Evolutionary conservation across 768 basidiomycete species (phyloP), one percentile per base, ranked within the genome.

Genomic region (Macrolepiota dolichaula): DNA sequence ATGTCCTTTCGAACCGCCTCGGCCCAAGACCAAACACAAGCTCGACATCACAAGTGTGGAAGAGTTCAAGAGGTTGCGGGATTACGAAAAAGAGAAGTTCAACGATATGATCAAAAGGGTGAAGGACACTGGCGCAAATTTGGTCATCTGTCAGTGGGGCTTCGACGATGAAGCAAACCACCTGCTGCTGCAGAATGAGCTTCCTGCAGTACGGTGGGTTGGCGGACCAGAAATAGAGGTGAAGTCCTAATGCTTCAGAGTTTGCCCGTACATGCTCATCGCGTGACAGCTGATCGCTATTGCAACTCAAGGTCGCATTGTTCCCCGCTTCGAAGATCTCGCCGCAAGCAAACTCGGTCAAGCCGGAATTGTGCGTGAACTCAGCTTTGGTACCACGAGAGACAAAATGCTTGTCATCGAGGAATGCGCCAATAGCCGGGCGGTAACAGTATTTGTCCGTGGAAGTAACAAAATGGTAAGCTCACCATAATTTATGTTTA

Each of bases 371-470:
- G 96, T 99, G 6, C 86, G 96, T 36, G 96, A 99, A 76, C 73
- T 99, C 58, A 85, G 92, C 6, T 99, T 99, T 74, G 97, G 97
- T 52, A 99, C 97, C 9, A 99, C 97, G 15, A 85, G 94, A 63
- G 97, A 99, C 76, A 98, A 98, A 81, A 99, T 99, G 97, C 86
- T 99, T 58, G 91, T 98, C 64, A 96, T 99, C 66, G 97, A 98
- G 74, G 96, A 98, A 69, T 98, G 96, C 68, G 96, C 97, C 17
- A 99, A 99, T 77, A 85, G 89, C 10, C 85, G 95, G 57, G 96
- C 96, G 37, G 96, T 98, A 47, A 98, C 97, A 7, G 89, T 98
- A 67, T 98, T 99, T 66, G 95, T 98, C 24, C 85, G 97, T 37
- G 97, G 97, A 22, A 93, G 91, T 70, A 99, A 99, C 79, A 99